Conservation (phyloP, 139 green algal genomes). For the Coelastrella sp. region DNA sequence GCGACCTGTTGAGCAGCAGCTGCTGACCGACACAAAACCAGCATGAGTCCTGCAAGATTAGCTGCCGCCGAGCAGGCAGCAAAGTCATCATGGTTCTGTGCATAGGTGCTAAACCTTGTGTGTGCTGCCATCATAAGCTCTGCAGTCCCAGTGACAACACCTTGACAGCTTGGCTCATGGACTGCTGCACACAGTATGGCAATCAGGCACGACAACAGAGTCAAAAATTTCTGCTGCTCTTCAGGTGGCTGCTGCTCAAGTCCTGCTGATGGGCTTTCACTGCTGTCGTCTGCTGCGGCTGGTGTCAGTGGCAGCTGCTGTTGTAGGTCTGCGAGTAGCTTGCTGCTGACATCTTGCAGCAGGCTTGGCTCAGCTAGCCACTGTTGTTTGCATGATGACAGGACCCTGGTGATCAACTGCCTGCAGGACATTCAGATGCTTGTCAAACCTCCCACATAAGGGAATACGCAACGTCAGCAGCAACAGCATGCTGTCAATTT, state of each 20-base stretch:
- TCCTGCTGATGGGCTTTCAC: neutral
- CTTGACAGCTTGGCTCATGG: neutral
- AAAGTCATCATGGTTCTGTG: neutral
- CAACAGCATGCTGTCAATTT: neutral
- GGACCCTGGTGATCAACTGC: conserved; percentile 18
- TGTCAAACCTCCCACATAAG: too few relatives aligned
- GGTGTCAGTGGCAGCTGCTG: conserved; percentile 21
- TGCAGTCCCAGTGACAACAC: neutral
- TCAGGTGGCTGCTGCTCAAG: neutral
- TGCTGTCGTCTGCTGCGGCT: neutral
- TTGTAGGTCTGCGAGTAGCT: conserved; percentile 42
- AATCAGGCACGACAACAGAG: conserved; percentile 31
- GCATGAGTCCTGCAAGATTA: neutral
- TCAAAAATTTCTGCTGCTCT: conserved; percentile 35
- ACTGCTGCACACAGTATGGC: conserved; percentile 21
- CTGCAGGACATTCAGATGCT: conserved; percentile 19
- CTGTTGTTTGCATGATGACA: conserved; percentile 1
- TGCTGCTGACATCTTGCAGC: neutral
- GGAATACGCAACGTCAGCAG: too few relatives aligned
- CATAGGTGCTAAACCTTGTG: neutral
- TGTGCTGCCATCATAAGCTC: neutral
- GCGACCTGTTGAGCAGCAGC: too few relatives aligned
- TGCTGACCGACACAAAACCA: neutral
- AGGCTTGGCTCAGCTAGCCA: conserved; percentile 25
- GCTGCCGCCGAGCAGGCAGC: neutral